Percentiles rank a stretch among this genome's conserved stretches.
These are phyloP conservation scores for Eudorina sp. DNA, from an alignment of 139 green algal species.

Conservation along the genomic window DNA sequence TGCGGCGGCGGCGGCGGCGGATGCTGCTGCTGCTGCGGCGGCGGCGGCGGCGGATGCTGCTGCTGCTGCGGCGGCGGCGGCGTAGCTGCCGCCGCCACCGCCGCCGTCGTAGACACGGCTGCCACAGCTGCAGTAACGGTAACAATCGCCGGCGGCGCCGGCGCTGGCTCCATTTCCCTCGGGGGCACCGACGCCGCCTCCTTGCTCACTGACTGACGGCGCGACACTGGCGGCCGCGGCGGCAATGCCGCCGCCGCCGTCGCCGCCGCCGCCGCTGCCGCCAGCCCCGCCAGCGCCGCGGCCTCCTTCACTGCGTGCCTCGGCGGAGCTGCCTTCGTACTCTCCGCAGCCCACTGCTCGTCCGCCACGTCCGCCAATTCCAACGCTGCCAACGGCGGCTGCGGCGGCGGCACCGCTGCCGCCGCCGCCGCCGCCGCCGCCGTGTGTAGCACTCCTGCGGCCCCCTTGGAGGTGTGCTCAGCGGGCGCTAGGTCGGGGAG, in stretches of 20 bases:
- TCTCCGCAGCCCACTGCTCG: no score
- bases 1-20: no score
- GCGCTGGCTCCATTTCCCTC: no score
- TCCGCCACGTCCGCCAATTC: neutral
- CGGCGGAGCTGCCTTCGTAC: neutral
- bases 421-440: neutral
- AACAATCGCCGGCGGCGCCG: no score
- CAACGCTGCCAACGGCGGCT: neutral
- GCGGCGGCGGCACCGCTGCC: neutral
- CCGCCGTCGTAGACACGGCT: neutral
- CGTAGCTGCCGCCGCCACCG: neutral
- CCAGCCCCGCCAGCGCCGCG: neutral
- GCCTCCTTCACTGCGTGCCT: neutral
- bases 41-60: no score
- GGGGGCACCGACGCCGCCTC: no score
- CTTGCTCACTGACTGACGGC: no score
- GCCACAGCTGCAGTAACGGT: neutral
- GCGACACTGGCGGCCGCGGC: neutral
- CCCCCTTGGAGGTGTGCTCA: no score
- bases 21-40: no score
- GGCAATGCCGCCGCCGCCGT: neutral
- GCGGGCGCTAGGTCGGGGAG: no score
- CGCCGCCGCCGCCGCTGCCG: neutral
- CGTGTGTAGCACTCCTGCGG: no score
- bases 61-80: no score